Evolutionary conservation across 2,329 filamentous ascomycete genomes (phyloP).

Genomic region (Daldinia sp.): DNA sequence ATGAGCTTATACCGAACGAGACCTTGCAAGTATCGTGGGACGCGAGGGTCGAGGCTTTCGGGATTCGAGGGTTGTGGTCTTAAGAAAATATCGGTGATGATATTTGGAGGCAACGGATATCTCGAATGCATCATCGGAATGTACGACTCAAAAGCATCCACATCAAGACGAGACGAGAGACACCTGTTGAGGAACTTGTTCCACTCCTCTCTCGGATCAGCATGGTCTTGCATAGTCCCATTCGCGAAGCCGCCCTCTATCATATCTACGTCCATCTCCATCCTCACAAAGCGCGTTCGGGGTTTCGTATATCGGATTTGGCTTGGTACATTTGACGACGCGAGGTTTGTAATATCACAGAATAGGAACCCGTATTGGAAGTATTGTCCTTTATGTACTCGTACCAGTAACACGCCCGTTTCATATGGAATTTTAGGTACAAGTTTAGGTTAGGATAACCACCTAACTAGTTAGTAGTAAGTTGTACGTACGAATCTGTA

Average conservation of each 20-base stretch:
- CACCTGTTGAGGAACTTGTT: constrained; percentile 59
- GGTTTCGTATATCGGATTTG: neutral
- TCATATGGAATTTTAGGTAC: too few relatives aligned
- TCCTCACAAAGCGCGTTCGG: constrained; percentile 11
- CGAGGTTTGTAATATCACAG: neutral
- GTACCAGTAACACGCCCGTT: too few relatives aligned
- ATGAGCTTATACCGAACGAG: constrained; percentile 61
- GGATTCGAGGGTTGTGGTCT: constrained; percentile 58
- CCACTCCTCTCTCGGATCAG: constrained; percentile 54
- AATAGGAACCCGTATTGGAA: neutral
- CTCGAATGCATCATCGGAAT: constrained; percentile 59
- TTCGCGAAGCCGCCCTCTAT: constrained; percentile 8
- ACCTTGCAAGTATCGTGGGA: constrained; percentile 66
- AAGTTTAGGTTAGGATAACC: too few relatives aligned
- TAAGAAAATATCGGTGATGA: constrained; percentile 67
- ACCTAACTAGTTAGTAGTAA: too few relatives aligned
- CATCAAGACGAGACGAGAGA: constrained; percentile 60
- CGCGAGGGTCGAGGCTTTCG: constrained; percentile 65
- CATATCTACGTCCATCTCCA: constrained; percentile 39
- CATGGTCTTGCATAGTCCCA: constrained; percentile 22
- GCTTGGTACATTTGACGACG: neutral
- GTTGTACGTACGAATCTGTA: too few relatives aligned
- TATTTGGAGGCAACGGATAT: constrained; percentile 59
- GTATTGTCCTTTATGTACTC: neutral
- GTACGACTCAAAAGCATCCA: constrained; percentile 61